Conservation (phyloP, 139 green algal genomes). For the Coccomyxa sp. region DNA sequence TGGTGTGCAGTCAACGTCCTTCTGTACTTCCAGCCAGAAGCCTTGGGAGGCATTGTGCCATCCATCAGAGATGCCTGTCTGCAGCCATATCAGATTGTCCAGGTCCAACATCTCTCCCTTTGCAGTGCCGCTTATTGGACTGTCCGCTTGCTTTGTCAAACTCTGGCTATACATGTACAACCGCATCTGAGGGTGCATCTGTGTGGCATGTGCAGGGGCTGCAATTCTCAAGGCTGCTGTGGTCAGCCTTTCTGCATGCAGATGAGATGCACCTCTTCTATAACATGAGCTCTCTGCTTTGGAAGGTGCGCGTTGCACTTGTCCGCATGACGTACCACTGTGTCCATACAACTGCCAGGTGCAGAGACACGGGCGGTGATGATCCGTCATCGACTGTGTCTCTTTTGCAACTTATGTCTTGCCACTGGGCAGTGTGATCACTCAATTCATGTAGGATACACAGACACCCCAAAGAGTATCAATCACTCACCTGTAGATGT, state of each 20-base stretch:
- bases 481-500: neutral
- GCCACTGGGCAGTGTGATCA: neutral
- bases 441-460: neutral
- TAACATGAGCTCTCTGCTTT: constrained; percentile 74
- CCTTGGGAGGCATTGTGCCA: constrained; percentile 23
- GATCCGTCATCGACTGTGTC: neutral
- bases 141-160: neutral
- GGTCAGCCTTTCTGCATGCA: constrained; percentile 58
- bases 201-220: constrained; percentile 20
- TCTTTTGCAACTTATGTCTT: neutral
- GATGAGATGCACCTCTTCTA: constrained; percentile 69
- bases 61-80: constrained; percentile 27
- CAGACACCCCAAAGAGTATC: neutral
- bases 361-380: neutral
- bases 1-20: constrained; percentile 30
- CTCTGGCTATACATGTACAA: neutral
- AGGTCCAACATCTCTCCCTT: constrained; percentile 7
- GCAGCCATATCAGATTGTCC: constrained; percentile 34
- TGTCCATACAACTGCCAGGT: neutral
- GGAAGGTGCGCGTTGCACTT: constrained; percentile 51
- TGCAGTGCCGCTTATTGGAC: neutral
- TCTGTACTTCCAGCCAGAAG: constrained; percentile 11
- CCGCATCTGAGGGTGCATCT: neutral
- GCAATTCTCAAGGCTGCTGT: constrained; percentile 55
- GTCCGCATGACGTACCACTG: neutral